A percentile compares a stretch with the other conserved stretches of the same genome.
These are phyloP conservation scores for Cunninghamia lanceolata DNA, from an alignment of 75 land plant genomes.

Conservation along the genomic window DNA sequence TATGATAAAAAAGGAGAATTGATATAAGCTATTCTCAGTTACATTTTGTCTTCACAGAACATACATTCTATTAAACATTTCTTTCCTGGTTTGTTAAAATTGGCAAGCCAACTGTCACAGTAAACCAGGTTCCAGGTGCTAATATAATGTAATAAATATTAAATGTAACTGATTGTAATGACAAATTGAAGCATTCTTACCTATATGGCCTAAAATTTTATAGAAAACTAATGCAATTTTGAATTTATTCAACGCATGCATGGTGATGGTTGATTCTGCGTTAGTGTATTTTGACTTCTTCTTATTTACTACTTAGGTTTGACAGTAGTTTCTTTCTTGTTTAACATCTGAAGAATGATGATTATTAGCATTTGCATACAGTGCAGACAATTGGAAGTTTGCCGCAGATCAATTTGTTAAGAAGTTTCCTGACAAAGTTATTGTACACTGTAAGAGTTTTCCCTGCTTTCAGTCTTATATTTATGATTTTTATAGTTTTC, in stretches of 20 bases:
- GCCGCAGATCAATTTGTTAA: conserved; percentile 72
- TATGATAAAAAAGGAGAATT: too few species aligned
- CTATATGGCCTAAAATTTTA: neutral
- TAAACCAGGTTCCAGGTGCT: neutral
- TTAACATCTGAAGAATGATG: neutral
- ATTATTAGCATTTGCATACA: conserved; percentile 16
- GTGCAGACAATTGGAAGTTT: conserved; percentile 77
- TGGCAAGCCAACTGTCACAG: neutral
- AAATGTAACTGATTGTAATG: neutral
- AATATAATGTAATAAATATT: neutral
- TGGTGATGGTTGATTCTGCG: neutral
- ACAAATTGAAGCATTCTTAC: neutral
- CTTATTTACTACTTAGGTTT: neutral
- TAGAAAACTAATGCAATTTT: neutral
- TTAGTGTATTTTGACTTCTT: neutral
- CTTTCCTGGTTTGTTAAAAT: neutral
- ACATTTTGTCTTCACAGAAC: neutral
- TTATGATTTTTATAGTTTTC: neutral
- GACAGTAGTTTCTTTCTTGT: neutral
- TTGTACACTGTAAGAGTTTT: conserved; percentile 73
- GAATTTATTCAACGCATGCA: neutral
- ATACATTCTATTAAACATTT: neutral
- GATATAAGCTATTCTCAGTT: neutral
- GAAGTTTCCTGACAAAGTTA: conserved; percentile 60
- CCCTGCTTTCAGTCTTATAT: neutral